These are phyloP conservation scores for Nakaseomyces glabratus DNA, from an alignment of 1,139 yeast genomes.

Conservation along the genomic window DNA sequence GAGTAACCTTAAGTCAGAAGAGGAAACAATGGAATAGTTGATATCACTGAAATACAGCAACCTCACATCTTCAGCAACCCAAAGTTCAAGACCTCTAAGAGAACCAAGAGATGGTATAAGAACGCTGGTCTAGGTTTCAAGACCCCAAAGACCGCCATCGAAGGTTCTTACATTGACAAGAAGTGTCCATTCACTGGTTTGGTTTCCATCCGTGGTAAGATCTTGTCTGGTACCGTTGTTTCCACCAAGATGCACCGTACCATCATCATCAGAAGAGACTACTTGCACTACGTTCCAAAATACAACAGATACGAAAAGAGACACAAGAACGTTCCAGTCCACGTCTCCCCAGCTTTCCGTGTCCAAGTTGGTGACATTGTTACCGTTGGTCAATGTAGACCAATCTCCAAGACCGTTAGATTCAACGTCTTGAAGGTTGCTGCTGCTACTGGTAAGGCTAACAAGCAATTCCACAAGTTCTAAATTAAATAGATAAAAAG, in stretches of 20 bases:
- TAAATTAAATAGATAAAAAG: constrained; percentile 36
- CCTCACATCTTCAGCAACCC: constrained; percentile 99
- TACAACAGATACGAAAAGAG: constrained; percentile 99
- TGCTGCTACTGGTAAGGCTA: constrained; percentile 76
- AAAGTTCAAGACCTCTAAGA: constrained; percentile 97
- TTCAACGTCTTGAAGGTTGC: constrained; percentile 97
- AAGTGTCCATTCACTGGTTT: constrained; percentile 98
- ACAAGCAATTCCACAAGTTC: constrained; percentile 94
- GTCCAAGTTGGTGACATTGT: constrained; percentile 98
- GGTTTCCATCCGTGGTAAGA: constrained; percentile 99
- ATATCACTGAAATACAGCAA: constrained; percentile 50
- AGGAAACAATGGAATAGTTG: too few species aligned
- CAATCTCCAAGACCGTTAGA: constrained; percentile 99
- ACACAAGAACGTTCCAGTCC: constrained; percentile 99
- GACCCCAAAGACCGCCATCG: constrained; percentile 98
- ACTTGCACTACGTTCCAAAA: constrained; percentile 99
- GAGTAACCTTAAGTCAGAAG: too few species aligned
- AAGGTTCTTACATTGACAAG: constrained; percentile 99
- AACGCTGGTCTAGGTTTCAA: constrained; percentile 99
- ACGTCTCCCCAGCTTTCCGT: constrained; percentile 99
- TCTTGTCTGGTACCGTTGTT: constrained; percentile 96
- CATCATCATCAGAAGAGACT: constrained; percentile 98
- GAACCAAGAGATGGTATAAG: constrained; percentile 99
- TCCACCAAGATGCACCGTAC: constrained; percentile 99
- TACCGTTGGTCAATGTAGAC: constrained; percentile 99